Base-by-base conservation (phyloP, 192 early-diverging fungal species). In the Coemansia umbellata region DNA sequence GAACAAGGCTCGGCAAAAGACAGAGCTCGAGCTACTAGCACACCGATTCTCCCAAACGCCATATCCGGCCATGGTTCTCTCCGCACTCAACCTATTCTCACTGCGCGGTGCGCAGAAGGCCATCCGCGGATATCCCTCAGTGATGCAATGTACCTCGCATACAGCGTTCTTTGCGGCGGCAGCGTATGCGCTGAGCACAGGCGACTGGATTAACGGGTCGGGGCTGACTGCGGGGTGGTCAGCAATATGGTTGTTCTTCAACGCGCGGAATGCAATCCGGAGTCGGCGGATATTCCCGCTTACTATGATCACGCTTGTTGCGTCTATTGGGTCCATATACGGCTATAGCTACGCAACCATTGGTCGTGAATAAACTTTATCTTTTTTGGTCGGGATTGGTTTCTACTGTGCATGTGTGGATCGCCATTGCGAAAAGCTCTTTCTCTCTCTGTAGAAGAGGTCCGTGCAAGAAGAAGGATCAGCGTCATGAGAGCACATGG, bases 211-310 rank as follows among this genome's bases (percentile, higher is more conserved):
- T 8, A 75, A 68, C 42, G 72, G 72, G 17, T 60, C 72, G 13
- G 72, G 65, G 1, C 35, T 75, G 55, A 40, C 53, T 39, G 44
- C 58, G 4, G 54, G 51, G 8, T 75, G 72, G 72, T 75, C 72
- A 4, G 53, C 57, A 2, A 58, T 64, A 32, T 75, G 72, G 72
- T 39, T 75, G 50, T 68, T 75, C 27, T 74, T 75, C 15, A 75
- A 68, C 33, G 72, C 60, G 2, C 65, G 72, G 4, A 68, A 64
- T 24, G 72, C 72, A 5, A 13, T 66, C 11, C 58, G 24, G 31
- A 58, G 60, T 13, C 21, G 37, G 9, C 18, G 36, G 0, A 13
- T 32, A 5, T 11, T 56, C 4, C 72, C 72, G 1, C 54, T 75
- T 13, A 49, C 52, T 6, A 60, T 75, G 64, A 48, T 60, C 1